phyloP scores from a whole-genome alignment of 2,329 filamentous ascomycete genomes.

The Epicoccum sorghinum region DNA sequence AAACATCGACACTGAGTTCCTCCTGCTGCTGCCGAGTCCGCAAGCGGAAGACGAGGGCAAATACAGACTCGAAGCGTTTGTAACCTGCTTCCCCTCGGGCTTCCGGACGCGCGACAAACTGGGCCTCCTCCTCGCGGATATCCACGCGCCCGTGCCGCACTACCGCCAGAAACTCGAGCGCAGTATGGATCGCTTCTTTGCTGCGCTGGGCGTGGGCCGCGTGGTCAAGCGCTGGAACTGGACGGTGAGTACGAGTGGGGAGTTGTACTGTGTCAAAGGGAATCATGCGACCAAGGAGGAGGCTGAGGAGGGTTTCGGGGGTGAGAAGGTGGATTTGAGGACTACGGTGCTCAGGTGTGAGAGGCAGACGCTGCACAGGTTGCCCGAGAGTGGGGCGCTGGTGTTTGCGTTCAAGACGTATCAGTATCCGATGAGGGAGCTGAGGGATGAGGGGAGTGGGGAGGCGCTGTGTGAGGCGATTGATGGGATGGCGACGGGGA shows the following conservation, averaged over 20 bases:
- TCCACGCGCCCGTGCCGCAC: conserved; percentile 65
- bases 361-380: conserved; percentile 65
- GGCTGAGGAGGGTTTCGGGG: conserved; percentile 16
- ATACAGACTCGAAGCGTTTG: conserved; percentile 64
- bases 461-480: conserved; percentile 62
- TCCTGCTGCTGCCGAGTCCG: conserved; percentile 59
- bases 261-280: conserved; percentile 50
- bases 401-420: conserved; percentile 70
- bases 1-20: conserved; percentile 65
- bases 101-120: conserved; percentile 65
- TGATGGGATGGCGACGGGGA: conserved; percentile 64
- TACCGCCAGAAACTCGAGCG: conserved; percentile 63
- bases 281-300: conserved; percentile 52
- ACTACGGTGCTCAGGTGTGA: conserved; percentile 61
- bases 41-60: conserved; percentile 36
- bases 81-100: conserved; percentile 63
- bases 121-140: conserved; percentile 57
- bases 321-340: conserved; percentile 48
- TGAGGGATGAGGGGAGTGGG: conserved; percentile 63
- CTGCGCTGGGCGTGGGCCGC: conserved; percentile 58
- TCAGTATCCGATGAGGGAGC: conserved; percentile 59
- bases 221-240: conserved; percentile 64
- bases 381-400: conserved; percentile 60
- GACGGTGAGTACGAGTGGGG: conserved; percentile 52
- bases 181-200: conserved; percentile 68